Evolutionary conservation across 805 yeast species (phyloP).

Genomic region (Candida qinlingensis): DNA sequence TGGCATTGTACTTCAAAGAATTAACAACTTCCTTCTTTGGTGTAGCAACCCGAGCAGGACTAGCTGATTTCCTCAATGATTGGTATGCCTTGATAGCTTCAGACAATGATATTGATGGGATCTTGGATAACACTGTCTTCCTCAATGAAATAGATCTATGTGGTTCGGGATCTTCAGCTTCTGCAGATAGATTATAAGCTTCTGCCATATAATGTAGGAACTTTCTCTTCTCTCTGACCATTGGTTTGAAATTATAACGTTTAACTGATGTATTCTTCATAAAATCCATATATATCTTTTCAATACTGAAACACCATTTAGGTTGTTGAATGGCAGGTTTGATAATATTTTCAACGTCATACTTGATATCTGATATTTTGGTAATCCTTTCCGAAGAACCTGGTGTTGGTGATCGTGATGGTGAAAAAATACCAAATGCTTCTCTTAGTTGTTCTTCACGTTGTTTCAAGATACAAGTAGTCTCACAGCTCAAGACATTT

Average conservation of each 20-base stretch:
- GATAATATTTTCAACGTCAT: slow-evolving; percentile 18
- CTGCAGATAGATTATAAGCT: slow-evolving; percentile 53
- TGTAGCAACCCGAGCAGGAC: neutral
- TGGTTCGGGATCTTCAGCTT: slow-evolving; percentile 82
- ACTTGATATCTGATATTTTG: slow-evolving; percentile 11
- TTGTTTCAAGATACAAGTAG: slow-evolving; percentile 54
- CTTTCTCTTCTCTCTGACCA: slow-evolving; percentile 62
- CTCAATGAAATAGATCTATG: slow-evolving; percentile 64
- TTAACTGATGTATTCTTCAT: slow-evolving; percentile 36
- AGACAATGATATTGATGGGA: slow-evolving; percentile 43
- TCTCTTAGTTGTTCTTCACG: slow-evolving; percentile 58
- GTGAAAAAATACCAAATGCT: slow-evolving; percentile 45
- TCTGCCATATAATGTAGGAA: slow-evolving; percentile 68
- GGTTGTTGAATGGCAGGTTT: slow-evolving; percentile 35
- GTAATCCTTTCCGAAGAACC: neutral
- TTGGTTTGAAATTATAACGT: slow-evolving; percentile 59
- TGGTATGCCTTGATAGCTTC: slow-evolving; percentile 35
- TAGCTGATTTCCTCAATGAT: slow-evolving; percentile 20
- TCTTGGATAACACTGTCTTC: slow-evolving; percentile 24
- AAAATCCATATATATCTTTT: slow-evolving; percentile 44
- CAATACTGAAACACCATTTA: slow-evolving; percentile 66
- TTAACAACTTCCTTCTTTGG: neutral
- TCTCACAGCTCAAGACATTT: slow-evolving; percentile 55
- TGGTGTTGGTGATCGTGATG: neutral
- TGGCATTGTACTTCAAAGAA: slow-evolving; percentile 41